These are phyloP conservation scores for Ganoderma lingzhi DNA, from an alignment of 1,284 basidiomycete species.

Conservation along the genomic window DNA sequence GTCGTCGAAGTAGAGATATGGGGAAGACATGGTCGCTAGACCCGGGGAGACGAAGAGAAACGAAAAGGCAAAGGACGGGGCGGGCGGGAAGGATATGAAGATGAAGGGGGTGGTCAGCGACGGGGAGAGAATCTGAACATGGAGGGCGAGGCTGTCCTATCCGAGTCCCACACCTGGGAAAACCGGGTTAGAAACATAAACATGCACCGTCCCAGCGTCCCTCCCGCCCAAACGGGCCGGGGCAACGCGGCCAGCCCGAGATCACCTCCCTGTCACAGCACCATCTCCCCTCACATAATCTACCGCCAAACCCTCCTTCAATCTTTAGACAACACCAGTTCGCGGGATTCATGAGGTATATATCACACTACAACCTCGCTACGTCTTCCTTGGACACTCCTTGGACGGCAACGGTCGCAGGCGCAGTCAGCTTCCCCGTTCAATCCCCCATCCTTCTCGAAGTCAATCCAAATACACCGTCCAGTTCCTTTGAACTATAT, in stretches of 20 bases:
- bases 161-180: constrained; percentile 6
- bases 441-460: not conserved
- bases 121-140: constrained; percentile 11
- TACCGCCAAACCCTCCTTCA: not conserved
- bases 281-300: not conserved
- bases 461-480: not conserved
- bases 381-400: not conserved
- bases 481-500: not conserved
- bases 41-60: not conserved
- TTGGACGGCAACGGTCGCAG: not conserved
- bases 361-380: too few species aligned
- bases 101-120: not conserved
- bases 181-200: not conserved
- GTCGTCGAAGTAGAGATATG: constrained; percentile 29
- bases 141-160: not conserved
- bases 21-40: constrained; percentile 11
- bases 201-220: not conserved
- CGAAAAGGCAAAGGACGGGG: not conserved
- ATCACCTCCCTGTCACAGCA: constrained; percentile 4
- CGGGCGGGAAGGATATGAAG: constrained; percentile 6
- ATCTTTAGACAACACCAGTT: too few species aligned
- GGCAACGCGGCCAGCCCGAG: constrained; percentile 20
- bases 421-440: not conserved
- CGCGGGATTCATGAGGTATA: too few species aligned
- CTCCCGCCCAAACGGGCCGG: not conserved